Percentiles rank a stretch among this genome's conserved stretches.
Evolutionary conservation across 2,329 filamentous ascomycete genomes (phyloP).

Genomic region (Pseudophaeomoniella oleicola): DNA sequence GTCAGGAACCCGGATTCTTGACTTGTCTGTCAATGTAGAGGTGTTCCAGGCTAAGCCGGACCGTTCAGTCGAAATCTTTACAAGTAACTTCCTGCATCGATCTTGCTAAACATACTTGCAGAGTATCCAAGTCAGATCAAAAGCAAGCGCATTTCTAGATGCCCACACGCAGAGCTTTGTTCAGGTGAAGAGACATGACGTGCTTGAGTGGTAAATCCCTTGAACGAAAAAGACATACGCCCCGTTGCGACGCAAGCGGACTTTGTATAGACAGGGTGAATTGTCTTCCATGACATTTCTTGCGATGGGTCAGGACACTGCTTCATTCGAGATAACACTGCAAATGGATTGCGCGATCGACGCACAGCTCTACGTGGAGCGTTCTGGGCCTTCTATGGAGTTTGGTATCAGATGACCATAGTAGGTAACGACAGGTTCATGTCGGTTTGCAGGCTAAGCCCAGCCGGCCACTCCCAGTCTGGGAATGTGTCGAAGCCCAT

Average conservation of each 20-base stretch:
- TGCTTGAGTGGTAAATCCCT: neutral
- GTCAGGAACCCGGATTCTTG: neutral
- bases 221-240: neutral
- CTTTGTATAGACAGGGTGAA: neutral
- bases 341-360: too few species aligned
- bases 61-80: neutral
- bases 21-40: neutral
- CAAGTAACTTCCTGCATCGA: conserved; percentile 2
- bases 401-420: neutral
- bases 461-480: conserved; percentile 4
- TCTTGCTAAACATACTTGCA: conserved; percentile 3
- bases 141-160: conserved; percentile 1
- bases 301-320: conserved; percentile 5
- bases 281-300: conserved; percentile 1
- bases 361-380: too few species aligned
- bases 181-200: conserved; percentile 1
- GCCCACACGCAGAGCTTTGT: neutral
- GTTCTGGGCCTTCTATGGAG: too few species aligned
- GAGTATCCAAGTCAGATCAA: conserved; percentile 3
- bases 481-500: conserved; percentile 2
- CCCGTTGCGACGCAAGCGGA: conserved; percentile 3
- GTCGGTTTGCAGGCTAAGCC: neutral
- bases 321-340: too few species aligned
- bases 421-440: neutral
- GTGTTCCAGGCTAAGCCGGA: neutral